Conservation (phyloP, 2,329 filamentous ascomycete species). For the Metarhizium guizhouense region DNA sequence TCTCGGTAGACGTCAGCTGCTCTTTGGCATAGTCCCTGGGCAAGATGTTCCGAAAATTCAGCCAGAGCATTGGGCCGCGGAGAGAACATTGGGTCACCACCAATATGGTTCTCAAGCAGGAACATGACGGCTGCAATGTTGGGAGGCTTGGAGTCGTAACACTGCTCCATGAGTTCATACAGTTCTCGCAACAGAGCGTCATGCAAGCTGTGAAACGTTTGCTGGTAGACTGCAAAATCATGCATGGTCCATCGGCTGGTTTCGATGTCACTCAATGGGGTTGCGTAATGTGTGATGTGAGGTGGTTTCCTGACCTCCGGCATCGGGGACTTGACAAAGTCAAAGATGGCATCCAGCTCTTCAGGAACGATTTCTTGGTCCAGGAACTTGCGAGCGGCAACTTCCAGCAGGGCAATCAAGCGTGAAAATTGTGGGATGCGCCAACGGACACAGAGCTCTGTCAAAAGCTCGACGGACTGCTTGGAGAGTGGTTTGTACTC, state of each 20-base stretch:
- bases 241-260: slow-evolving; percentile 57
- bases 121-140: slow-evolving; percentile 72
- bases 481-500: slow-evolving; percentile 56
- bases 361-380: slow-evolving; percentile 75
- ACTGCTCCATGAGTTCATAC: slow-evolving; percentile 77
- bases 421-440: slow-evolving; percentile 77
- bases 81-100: slow-evolving; percentile 66
- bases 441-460: slow-evolving; percentile 82
- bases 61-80: slow-evolving; percentile 60
- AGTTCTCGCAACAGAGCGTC: slow-evolving; percentile 80
- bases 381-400: slow-evolving; percentile 74
- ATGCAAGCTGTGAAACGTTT: slow-evolving; percentile 64
- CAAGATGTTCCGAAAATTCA: slow-evolving; percentile 63
- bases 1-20: slow-evolving; percentile 73
- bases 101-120: slow-evolving; percentile 73
- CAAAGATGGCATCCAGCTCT: slow-evolving; percentile 75
- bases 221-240: slow-evolving; percentile 64
- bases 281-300: slow-evolving; percentile 41
- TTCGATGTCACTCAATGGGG: slow-evolving; percentile 46
- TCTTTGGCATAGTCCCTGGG: slow-evolving; percentile 62
- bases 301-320: slow-evolving; percentile 57
- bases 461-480: slow-evolving; percentile 71
- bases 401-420: slow-evolving; percentile 74
- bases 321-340: slow-evolving; percentile 65
- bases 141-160: slow-evolving; percentile 82